Evolutionary conservation across 768 basidiomycete genomes (phyloP), one percentile per base, ranked within the genome.

Genomic region (Piloderma croceum): DNA sequence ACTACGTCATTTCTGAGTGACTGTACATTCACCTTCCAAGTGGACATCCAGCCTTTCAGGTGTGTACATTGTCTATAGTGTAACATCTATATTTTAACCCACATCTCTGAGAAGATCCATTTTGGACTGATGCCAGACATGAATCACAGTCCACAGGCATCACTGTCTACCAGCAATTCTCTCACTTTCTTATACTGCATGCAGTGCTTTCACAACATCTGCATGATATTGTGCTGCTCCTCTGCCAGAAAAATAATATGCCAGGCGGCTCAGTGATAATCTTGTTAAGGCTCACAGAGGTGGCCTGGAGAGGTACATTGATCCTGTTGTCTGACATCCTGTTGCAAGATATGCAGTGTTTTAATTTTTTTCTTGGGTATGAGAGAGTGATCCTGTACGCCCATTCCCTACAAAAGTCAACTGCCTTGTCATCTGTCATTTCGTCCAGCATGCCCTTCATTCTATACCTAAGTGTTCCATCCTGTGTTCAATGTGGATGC

Each of bases 21-120:
- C 83, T 17, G 80, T 91, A 0, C 87, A 89, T 57, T 87, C 83
- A 1, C 88, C 89, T 1, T 76, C 78, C n/a, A 90, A 87, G 57
- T 70, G 80, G 7, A 68, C 74, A 6, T 82, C 83, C 1, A 58
- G 72, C 10, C 67, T 84, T 19, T 75, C 83, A 6, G 79, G 81
- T 7, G 74, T 83, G 31, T 90, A 81, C 53, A 90, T 82, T 1
- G 56, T 85, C 35, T 92, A 89, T 59, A 74, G 58, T 43, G 73
- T 91, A 41, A 88, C 88, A 2, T 86, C 88, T 9, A 53, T 79
- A n/a, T 90, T 90, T 60, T 58, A 67, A 5, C n/a, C n/a, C n/a
- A 52, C 65, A n/a, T 51, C 39, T 19, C 52, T 32, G 43, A 47
- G 34, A 15, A 50, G 19, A 9, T 44, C 49, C 9, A 46, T 50